These are phyloP conservation scores for Chlamydomonas sphaeroides DNA, from an alignment of 139 green algal genomes.

Conservation along the genomic window DNA sequence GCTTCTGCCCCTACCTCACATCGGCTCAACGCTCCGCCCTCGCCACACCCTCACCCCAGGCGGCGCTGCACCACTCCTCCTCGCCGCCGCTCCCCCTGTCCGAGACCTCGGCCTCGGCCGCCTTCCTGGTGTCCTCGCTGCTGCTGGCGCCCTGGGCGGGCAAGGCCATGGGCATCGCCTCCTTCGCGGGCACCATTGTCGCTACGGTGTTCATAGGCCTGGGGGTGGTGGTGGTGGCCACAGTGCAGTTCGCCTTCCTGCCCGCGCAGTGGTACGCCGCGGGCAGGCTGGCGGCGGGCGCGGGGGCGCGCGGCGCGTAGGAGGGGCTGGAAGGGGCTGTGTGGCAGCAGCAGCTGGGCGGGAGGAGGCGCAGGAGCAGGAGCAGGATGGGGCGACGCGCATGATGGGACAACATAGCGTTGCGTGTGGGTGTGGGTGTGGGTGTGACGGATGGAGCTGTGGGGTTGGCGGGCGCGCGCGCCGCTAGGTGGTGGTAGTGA, in stretches of 20 bases:
- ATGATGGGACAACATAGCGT: too few relatives aligned
- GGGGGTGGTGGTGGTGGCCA: constrained; percentile 38
- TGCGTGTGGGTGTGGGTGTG: too few relatives aligned
- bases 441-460: too few relatives aligned
- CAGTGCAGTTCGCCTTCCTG: constrained; percentile 35
- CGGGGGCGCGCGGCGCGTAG: not conserved
- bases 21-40: not conserved
- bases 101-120: constrained; percentile 20
- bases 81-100: not conserved
- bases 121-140: constrained; percentile 19
- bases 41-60: not conserved
- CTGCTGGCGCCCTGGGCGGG: constrained; percentile 41
- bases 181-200: constrained; percentile 40
- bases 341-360: too few relatives aligned
- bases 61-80: too few relatives aligned
- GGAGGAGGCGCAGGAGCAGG: too few relatives aligned
- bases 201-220: constrained; percentile 37
- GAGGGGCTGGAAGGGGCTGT: too few relatives aligned
- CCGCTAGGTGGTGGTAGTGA: too few relatives aligned
- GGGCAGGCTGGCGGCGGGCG: constrained; percentile 6
- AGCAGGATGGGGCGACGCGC: too few relatives aligned
- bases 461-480: too few relatives aligned
- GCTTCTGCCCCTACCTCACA: not conserved
- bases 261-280: constrained; percentile 29
- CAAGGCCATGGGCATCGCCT: constrained; percentile 26